A percentile compares a stretch with the other conserved stretches of the same genome.
phyloP scores from a whole-genome alignment of 352 stramenopile genomes.

The Phytophthora pinifolia region DNA sequence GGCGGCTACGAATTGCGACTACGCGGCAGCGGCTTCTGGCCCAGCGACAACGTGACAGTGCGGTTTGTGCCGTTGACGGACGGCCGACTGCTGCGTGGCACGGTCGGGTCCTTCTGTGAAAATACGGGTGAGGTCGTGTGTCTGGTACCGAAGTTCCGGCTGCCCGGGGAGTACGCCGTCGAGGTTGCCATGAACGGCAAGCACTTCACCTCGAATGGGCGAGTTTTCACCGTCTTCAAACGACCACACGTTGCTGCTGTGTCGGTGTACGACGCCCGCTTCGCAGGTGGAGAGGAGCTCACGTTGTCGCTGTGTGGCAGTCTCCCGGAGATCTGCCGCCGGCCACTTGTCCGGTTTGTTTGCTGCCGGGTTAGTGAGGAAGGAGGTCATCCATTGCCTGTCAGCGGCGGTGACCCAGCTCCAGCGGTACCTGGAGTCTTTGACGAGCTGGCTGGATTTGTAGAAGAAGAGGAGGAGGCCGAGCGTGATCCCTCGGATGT shows the following conservation, averaged over 20 bases:
- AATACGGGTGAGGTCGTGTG: slow-evolving; percentile 56
- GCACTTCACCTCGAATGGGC: slow-evolving; percentile 67
- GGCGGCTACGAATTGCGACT: slow-evolving; percentile 66
- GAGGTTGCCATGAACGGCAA: slow-evolving; percentile 83
- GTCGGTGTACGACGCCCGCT: slow-evolving; percentile 42
- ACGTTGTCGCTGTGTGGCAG: slow-evolving; percentile 39
- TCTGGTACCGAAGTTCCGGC: slow-evolving; percentile 60
- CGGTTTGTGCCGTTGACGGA: slow-evolving; percentile 69
- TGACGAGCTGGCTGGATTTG: slow-evolving; percentile 14
- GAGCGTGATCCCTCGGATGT: slow-evolving; percentile 18
- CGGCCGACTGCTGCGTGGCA: slow-evolving; percentile 50
- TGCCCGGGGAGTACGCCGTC: slow-evolving; percentile 58
- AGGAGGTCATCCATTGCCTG: slow-evolving; percentile 4
- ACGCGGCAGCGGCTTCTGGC: slow-evolving; percentile 75
- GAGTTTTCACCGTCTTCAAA: slow-evolving; percentile 59
- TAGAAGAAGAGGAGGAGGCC: slow-evolving; percentile 20
- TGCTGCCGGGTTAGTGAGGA: slow-evolving; percentile 21
- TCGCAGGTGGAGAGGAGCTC: slow-evolving; percentile 35
- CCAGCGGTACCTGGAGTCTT: slow-evolving; percentile 13
- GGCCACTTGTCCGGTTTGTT: slow-evolving; percentile 43
- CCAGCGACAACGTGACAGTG: slow-evolving; percentile 75
- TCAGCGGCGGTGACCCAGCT: slow-evolving; percentile 1
- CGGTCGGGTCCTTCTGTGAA: slow-evolving; percentile 42
- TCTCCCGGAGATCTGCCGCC: slow-evolving; percentile 36
- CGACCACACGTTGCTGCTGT: slow-evolving; percentile 38